Evolutionary conservation across 2,329 filamentous ascomycete genomes (phyloP), one percentile per base, ranked within the genome.

Genomic region (Colletotrichum tropicale): DNA sequence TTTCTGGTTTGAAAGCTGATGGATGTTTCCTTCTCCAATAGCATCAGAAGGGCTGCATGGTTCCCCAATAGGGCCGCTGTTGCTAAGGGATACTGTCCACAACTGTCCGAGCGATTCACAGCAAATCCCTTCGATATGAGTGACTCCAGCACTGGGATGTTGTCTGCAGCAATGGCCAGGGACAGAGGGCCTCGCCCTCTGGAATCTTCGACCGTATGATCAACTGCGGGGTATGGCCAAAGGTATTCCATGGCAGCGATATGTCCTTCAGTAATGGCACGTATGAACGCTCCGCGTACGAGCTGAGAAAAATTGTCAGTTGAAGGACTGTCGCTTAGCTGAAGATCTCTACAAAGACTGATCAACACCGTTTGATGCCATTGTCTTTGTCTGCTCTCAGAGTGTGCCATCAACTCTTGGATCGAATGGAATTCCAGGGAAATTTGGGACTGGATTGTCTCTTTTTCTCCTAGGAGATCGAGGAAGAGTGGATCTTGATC

Each of bases 391-490:
- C 18, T n/a, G 8, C 38, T 43, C 38, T n/a, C 5, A 6, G 38
- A 43, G 38, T 10, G 5, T 8, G 38, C 18, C 2, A n/a, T n/a
- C 1, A 43, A 43, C 18, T 10, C 18, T 43, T 9, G 38, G 18
- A 43, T 2, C 38, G 16, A 10, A 0, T 43, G 16, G 2, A 5
- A n/a, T 43, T 6, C 38, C 8, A 43, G 38, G 18, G 18, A n/a
- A 43, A 43, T n/a, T n/a, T n/a, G 8, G 9, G 8, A 43, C 5
- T 10, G 38, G 2, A 43, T 18, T n/a, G 18, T 18, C 9, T 43
- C 18, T 6, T n/a, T 10, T n/a, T n/a, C 18, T 6, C 9, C 8
- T 2, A n/a, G 5, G 0, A 43, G 16, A n/a, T 43, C 18, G 3
- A 43, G 18, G 9, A 43, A 6, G 1, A 3, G 2, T n/a, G 2